Percentiles rank a stretch among this genome's conserved stretches.
phyloP scores from a whole-genome alignment of 805 yeast genomes.

The Candida quercuum region DNA sequence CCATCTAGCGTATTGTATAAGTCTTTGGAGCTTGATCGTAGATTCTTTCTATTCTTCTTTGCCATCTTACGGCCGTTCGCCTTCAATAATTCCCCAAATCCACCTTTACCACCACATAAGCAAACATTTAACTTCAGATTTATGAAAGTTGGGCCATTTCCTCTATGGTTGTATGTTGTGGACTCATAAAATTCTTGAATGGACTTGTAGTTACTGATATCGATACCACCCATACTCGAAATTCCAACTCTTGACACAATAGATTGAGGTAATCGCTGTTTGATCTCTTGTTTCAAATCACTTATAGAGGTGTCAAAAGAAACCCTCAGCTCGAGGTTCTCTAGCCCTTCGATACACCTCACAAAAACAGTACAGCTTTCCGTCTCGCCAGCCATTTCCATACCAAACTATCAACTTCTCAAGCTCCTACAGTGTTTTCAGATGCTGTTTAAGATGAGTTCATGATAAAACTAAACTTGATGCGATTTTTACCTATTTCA shows the following conservation, averaged over 20 bases:
- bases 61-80: conserved; percentile 35
- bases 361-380: conserved; percentile 12
- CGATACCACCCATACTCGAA: conserved; percentile 11
- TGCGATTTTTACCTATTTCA: too few relatives aligned
- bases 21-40: conserved; percentile 24
- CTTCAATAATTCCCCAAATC: conserved; percentile 38
- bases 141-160: conserved; percentile 2
- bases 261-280: conserved; percentile 6
- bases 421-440: too few relatives aligned
- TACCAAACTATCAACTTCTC: too few relatives aligned
- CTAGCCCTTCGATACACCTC: conserved; percentile 13
- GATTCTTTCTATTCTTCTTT: conserved; percentile 20
- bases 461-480: too few relatives aligned
- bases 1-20: conserved; percentile 38
- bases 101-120: conserved; percentile 50
- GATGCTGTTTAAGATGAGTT: too few relatives aligned
- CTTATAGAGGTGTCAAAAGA: not conserved
- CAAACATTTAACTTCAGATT: conserved; percentile 29
- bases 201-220: conserved; percentile 5
- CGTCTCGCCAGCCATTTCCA: not conserved
- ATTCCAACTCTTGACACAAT: conserved; percentile 3
- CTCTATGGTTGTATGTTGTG: not conserved
- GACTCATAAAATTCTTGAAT: conserved; percentile 7
- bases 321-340: conserved; percentile 7
- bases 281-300: conserved; percentile 4